These are phyloP conservation scores for Immersiporthe knoxdaviesiana DNA, from an alignment of 2,329 filamentous ascomycete species.

Conservation along the genomic window DNA sequence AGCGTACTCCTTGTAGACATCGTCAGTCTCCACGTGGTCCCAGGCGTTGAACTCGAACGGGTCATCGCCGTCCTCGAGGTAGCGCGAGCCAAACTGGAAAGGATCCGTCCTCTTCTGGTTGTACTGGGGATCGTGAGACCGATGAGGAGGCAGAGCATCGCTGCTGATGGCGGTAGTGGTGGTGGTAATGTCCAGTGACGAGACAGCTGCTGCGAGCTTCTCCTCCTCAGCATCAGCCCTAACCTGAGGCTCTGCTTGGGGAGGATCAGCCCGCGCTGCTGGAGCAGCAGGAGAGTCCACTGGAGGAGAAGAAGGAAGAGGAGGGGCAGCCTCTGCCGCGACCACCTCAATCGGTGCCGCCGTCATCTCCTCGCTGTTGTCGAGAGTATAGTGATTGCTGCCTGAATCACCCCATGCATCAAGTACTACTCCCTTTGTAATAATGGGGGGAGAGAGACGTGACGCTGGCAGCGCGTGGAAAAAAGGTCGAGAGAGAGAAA, in stretches of 20 bases:
- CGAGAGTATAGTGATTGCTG: neutral
- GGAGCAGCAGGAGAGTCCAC: neutral
- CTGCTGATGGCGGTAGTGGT: neutral
- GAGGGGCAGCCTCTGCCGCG: constrained; percentile 22
- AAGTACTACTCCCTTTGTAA: constrained; percentile 1
- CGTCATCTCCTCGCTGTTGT: constrained; percentile 21
- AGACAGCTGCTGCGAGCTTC: constrained; percentile 25
- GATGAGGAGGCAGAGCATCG: constrained; percentile 55
- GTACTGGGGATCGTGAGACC: constrained; percentile 70
- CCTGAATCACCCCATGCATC: neutral
- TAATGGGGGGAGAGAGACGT: constrained; percentile 17
- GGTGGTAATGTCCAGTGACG: constrained; percentile 19
- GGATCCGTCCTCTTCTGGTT: constrained; percentile 89
- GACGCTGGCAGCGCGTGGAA: constrained; percentile 6
- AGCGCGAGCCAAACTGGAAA: constrained; percentile 93
- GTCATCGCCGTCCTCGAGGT: constrained; percentile 80
- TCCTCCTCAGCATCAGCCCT: constrained; percentile 29
- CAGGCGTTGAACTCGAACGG: constrained; percentile 98
- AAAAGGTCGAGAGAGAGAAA: neutral
- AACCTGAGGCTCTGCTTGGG: constrained; percentile 31
- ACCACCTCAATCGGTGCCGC: constrained; percentile 22
- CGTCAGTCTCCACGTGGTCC: constrained; percentile 96
- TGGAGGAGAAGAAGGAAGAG: constrained; percentile 10
- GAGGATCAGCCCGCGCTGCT: constrained; percentile 25
- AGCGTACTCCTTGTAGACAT: constrained; percentile 83